phyloP scores from a whole-genome alignment of 306 rosid genomes.

The Chamaecrista fasciculata region DNA sequence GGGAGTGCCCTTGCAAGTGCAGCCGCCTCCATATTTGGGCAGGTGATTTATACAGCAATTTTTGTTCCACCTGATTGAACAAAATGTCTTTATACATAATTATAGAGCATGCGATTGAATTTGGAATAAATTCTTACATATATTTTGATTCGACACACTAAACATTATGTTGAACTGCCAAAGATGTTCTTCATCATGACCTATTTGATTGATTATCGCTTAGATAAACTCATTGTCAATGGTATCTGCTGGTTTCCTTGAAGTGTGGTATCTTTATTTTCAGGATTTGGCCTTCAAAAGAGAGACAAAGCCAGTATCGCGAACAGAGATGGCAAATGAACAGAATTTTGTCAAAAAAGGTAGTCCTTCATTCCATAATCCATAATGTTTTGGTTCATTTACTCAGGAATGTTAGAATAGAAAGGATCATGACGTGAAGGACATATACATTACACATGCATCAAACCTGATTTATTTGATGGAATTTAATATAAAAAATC shows the following conservation, averaged over 20 bases:
- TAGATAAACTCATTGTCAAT: not conserved
- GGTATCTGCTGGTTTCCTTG: not conserved
- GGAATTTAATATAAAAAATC: no score
- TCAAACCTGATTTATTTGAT: no score
- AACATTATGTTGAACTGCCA: no score
- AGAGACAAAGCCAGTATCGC: no score
- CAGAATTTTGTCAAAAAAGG: not conserved
- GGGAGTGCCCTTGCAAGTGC: conserved; percentile 56
- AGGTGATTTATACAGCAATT: conserved; percentile 46
- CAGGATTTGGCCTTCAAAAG: not conserved
- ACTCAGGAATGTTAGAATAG: not conserved
- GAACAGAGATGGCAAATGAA: no score
- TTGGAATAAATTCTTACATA: not conserved
- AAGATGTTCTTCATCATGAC: conserved; percentile 40
- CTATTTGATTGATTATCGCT: not conserved
- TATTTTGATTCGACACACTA: not conserved
- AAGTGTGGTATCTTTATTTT: not conserved
- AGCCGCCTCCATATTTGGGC: conserved; percentile 30
- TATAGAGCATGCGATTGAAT: no score
- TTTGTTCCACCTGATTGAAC: conserved; percentile 18
- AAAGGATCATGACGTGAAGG: no score
- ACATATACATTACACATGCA: no score
- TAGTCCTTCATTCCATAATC: not conserved
- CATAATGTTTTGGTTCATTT: not conserved
- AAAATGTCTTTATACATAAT: no score